Evolutionary conservation across 2,329 filamentous ascomycete genomes (phyloP), one percentile per base, ranked within the genome.

Genomic region (Diaporthe citrichinensis): DNA sequence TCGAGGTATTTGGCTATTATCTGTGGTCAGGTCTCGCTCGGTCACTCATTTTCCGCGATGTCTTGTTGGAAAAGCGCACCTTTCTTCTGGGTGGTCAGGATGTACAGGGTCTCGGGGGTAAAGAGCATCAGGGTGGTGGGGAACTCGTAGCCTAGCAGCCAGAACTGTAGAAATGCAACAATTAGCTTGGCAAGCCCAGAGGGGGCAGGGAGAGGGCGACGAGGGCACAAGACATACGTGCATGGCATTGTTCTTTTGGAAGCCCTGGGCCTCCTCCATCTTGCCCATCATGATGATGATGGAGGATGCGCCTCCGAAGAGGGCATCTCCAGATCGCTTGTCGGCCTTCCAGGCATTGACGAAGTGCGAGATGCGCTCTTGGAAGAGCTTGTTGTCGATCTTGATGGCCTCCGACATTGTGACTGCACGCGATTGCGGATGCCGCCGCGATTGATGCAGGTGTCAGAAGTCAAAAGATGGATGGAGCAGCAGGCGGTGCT

Each of bases 111-210:
- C 77, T 98, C 97, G 77, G 93, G 87, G 1, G 96, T 98, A 84
- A 99, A 92, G 71, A 99, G 90, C 88, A 99, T 95, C 78, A 99
- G 88, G 0, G 97, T 99, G 53, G 96, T 96, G 46, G 97, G 97
- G 82, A 99, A 99, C 84, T 99, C 97, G 88, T 99, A 99, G 81
- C 97, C 97, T 77, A 99, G 91, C 73, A 99, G 90, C 97, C 97
- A 99, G 86, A 98, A 98, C 96, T 98, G 84, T 67, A 71, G 25
- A 71, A 62, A 34, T 17, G 55, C 69, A 25, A 31, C 59, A 23
- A 28, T 75, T 71, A 77, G 73, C 62, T 34, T 39, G 68, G 74
- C 51, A 68, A 51, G 49, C 44, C 61, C 51, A 46, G 39, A 65
- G 36, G 34, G 53, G 57, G n/a, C 31, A 10, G 49, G 39, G 28